phyloP scores from a whole-genome alignment of 2,329 filamentous ascomycete species.

The Alternaria consortialis region DNA sequence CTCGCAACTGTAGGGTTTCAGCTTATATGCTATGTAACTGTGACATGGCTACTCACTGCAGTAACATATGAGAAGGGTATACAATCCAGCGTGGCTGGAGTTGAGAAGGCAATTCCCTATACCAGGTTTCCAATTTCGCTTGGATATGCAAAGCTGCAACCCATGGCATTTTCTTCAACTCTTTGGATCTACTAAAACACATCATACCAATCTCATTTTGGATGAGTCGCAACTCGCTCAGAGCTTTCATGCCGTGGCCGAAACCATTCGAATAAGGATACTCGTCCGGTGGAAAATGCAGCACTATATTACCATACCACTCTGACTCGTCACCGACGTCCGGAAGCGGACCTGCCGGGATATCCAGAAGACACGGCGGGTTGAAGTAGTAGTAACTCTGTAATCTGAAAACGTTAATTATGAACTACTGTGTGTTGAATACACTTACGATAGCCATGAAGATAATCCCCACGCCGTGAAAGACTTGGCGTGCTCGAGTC shows the following conservation, averaged over 20 bases:
- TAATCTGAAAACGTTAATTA: neutral
- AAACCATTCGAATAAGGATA: slow-evolving; percentile 1
- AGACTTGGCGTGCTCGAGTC: slow-evolving; percentile 8
- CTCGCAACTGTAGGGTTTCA: neutral
- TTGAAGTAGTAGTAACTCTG: slow-evolving; percentile 21
- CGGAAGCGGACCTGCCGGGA: slow-evolving; percentile 16
- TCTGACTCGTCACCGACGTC: slow-evolving; percentile 13
- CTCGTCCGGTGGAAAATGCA: slow-evolving; percentile 4
- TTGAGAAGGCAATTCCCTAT: slow-evolving; percentile 4
- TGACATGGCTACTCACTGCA: slow-evolving; percentile 17
- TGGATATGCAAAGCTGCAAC: slow-evolving; percentile 11
- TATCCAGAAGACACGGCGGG: slow-evolving; percentile 13
- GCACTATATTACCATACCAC: slow-evolving; percentile 30
- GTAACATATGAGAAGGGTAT: slow-evolving; percentile 18
- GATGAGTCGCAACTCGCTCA: slow-evolving; percentile 19
- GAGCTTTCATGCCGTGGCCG: slow-evolving; percentile 18
- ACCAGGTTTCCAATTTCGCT: slow-evolving; percentile 18
- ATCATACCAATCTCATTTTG: slow-evolving; percentile 16
- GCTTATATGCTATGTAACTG: neutral
- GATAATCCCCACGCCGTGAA: slow-evolving; percentile 23
- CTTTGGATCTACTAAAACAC: slow-evolving; percentile 2
- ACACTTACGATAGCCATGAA: slow-evolving; percentile 13
- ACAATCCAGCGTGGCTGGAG: slow-evolving; percentile 15
- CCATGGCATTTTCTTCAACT: slow-evolving; percentile 9
- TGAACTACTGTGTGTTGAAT: neutral